Percentiles rank a stretch among this genome's conserved stretches.
Conservation (phyloP, 306 rosid genomes). For the Glycine tomentella region DNA sequence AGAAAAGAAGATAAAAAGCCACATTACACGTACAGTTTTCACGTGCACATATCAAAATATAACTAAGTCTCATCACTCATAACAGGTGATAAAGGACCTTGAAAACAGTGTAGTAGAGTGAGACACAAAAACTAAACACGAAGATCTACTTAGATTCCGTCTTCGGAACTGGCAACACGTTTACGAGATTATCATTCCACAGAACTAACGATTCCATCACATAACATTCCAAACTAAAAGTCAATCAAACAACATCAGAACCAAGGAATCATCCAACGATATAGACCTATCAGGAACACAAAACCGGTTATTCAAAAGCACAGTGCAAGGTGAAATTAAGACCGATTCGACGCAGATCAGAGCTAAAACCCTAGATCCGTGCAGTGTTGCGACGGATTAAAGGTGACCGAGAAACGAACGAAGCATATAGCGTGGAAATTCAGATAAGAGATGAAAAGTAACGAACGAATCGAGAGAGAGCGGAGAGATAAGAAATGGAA, state of each 20-base stretch:
- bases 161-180: background rate
- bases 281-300: background rate
- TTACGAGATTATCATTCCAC: background rate
- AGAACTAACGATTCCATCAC: constrained; percentile 10
- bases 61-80: constrained; percentile 20
- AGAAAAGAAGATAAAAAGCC: background rate
- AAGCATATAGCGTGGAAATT: background rate
- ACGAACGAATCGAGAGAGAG: constrained; percentile 12
- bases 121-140: constrained; percentile 4
- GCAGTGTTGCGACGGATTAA: background rate
- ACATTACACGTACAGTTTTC: constrained; percentile 18
- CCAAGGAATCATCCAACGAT: constrained; percentile 18
- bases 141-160: constrained; percentile 25
- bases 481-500: background rate
- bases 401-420: background rate
- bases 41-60: background rate
- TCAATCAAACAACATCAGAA: constrained; percentile 29
- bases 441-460: constrained; percentile 20
- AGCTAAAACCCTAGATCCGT: constrained; percentile 76
- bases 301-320: background rate
- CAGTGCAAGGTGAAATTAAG: background rate
- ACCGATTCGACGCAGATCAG: constrained; percentile 54
- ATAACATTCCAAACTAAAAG: background rate
- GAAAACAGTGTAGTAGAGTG: constrained; percentile 17
- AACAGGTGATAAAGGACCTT: background rate